Conservation (phyloP, 352 stramenopile genomes). For the Phytophthora sp. region DNA sequence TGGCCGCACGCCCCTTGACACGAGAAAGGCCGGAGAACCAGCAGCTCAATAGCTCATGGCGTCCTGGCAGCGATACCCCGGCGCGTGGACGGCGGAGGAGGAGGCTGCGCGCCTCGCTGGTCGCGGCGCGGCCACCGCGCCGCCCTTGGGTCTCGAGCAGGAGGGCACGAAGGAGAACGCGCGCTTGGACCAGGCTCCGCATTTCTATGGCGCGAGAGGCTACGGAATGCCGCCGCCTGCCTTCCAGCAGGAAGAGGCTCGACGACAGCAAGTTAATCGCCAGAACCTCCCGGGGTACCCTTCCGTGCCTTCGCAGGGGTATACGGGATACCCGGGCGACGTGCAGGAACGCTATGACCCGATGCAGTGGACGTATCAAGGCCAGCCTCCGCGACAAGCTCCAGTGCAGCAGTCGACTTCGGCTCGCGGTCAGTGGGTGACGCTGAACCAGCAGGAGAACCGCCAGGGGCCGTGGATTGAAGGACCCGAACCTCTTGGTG, state of each 20-base stretch:
- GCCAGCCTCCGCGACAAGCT: background rate
- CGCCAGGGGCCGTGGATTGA: background rate
- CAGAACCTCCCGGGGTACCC: constrained; percentile 5
- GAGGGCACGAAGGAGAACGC: constrained; percentile 7
- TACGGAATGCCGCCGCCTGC: background rate
- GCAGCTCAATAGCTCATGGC: no score
- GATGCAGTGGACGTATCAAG: constrained; percentile 8
- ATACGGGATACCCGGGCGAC: background rate
- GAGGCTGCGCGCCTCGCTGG: background rate
- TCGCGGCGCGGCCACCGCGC: constrained; percentile 12
- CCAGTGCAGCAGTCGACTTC: constrained; percentile 10
- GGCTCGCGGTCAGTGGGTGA: constrained; percentile 19
- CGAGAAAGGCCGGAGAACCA: background rate
- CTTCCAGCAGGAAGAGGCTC: constrained; percentile 9
- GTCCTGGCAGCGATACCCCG: constrained; percentile 26
- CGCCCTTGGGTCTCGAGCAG: background rate
- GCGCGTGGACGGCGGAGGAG: constrained; percentile 1
- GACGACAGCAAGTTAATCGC: background rate
- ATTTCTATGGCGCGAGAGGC: background rate
- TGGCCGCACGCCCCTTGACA: background rate
- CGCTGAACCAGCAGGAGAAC: constrained; percentile 3
- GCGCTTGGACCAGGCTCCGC: constrained; percentile 12
- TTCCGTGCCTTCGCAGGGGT: constrained; percentile 1
- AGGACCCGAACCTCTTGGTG: background rate
- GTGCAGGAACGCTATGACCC: background rate